Percentiles rank a stretch among this genome's conserved stretches.
Conservation (phyloP, 108 stramenopile genomes). For the Fragilariopsis cylindrus region DNA sequence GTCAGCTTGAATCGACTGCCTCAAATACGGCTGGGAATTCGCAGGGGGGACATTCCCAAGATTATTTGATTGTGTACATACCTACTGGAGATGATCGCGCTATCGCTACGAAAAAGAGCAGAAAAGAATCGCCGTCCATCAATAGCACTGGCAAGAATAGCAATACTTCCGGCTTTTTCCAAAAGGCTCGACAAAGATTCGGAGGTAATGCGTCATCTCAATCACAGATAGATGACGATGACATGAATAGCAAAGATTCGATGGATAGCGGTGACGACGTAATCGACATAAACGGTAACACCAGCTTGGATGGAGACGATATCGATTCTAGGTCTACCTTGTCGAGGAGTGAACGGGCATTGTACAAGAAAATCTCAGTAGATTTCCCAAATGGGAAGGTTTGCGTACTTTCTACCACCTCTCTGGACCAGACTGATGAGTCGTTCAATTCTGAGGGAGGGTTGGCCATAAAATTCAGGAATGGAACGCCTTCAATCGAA, state of each 20-base stretch:
- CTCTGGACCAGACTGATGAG: constrained; percentile 36
- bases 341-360: constrained; percentile 51
- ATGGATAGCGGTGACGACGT: constrained; percentile 27
- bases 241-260: constrained; percentile 24
- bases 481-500: constrained; percentile 70
- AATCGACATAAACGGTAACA: not conserved
- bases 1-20: constrained; percentile 67
- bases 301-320: constrained; percentile 12
- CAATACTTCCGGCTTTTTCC: not conserved
- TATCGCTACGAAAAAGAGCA: not conserved
- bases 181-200: constrained; percentile 28
- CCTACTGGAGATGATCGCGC: constrained; percentile 30
- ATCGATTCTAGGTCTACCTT: constrained; percentile 21
- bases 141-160: constrained; percentile 15
- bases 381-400: constrained; percentile 81
- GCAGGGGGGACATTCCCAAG: constrained; percentile 34
- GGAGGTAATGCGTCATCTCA: not conserved
- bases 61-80: constrained; percentile 74
- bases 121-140: not conserved
- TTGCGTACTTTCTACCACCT: constrained; percentile 54
- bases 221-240: constrained; percentile 9
- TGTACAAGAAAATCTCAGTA: constrained; percentile 60
- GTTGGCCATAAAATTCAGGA: constrained; percentile 50
- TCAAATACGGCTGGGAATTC: constrained; percentile 11
- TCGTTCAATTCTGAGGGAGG: constrained; percentile 5